Evolutionary conservation across 2,329 filamentous ascomycete species (phyloP).

Genomic region (Epichloe sibirici): DNA sequence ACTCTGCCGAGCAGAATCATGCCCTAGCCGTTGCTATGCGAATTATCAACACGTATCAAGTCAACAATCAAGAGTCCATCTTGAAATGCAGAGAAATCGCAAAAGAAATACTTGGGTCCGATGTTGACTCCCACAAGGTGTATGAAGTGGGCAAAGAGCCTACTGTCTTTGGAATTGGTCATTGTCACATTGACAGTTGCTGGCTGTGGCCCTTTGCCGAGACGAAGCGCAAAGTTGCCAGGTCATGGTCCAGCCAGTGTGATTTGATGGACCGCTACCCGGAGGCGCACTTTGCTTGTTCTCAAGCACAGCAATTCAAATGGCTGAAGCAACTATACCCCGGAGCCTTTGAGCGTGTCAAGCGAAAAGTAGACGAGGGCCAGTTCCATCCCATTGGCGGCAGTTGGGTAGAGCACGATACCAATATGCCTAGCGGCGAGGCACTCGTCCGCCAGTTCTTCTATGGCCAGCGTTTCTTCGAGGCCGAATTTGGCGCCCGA

Average conservation of each 20-base stretch:
- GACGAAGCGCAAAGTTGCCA: slow-evolving; percentile 89
- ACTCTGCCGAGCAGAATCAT: slow-evolving; percentile 81
- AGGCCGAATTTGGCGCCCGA: slow-evolving; percentile 80
- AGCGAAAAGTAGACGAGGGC: slow-evolving; percentile 78
- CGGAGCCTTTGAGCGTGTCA: slow-evolving; percentile 78
- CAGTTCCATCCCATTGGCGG: slow-evolving; percentile 92
- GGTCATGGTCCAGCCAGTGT: slow-evolving; percentile 95
- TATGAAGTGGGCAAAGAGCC: slow-evolving; percentile 65
- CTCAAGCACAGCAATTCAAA: slow-evolving; percentile 94
- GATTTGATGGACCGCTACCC: slow-evolving; percentile 91
- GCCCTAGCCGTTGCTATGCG: slow-evolving; percentile 73
- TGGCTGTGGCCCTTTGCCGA: slow-evolving; percentile 99
- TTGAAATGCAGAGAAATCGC: slow-evolving; percentile 72
- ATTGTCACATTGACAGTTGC: slow-evolving; percentile 96
- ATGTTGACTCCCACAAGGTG: slow-evolving; percentile 71
- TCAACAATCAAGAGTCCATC: slow-evolving; percentile 67
- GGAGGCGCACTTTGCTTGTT: slow-evolving; percentile 84
- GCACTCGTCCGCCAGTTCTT: slow-evolving; percentile 88
- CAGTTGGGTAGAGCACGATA: slow-evolving; percentile 98
- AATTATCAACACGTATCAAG: slow-evolving; percentile 83
- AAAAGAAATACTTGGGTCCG: slow-evolving; percentile 65
- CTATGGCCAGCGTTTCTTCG: slow-evolving; percentile 90
- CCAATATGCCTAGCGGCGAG: slow-evolving; percentile 92
- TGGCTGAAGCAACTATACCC: slow-evolving; percentile 91
- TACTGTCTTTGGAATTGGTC: slow-evolving; percentile 78